Base-by-base conservation (phyloP, 164 flowering plant genomes). In the Dillenia suffruticosa region DNA sequence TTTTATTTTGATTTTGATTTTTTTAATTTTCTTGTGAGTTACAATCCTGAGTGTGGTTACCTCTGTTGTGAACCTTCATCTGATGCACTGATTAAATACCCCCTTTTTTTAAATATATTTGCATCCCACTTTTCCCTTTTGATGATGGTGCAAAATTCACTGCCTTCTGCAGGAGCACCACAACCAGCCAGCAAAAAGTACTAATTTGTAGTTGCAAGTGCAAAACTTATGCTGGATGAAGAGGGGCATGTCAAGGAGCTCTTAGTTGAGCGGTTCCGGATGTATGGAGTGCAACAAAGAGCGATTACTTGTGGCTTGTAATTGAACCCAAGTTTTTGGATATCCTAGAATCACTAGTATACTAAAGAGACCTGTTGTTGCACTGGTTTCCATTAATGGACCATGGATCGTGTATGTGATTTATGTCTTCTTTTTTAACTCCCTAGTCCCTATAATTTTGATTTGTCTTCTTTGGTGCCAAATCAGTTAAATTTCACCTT, bases 201-300 rank as follows among this genome's bases (percentile, higher is more conserved):
- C 44, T 77, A 85, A 59, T 94, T 91, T 72, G 66, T 91, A 44
- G 92, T 91, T 50, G 99, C 97, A 8, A 94, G 91, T 74, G 97
- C 97, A 7, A 91, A 86, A 58, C 89, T 91, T 81, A 89, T 94
- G 99, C 74, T 91, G 70, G 97, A 94, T 59, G 96, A 94, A 56
- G 99, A 91, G 73, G 99, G 89, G 77, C 99, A 94, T 66, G 89
- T 91, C 74, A 54, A 86, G 73, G 99, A 94, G 83, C 89, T 56
- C 1, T 46, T 94, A 77, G 73, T 58, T 52, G 97, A 91, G 83
- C 70, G 96, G 63, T 84, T 78, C 44, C 80, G 96, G 9, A 10
- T 14, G 49, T 94, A 52, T 68, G 77, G 73, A 16, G 97, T 81
- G 88, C 19, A 72, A 74, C 54, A 79, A 49, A 49, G 97, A 89